Base-by-base conservation (phyloP, 192 early-diverging fungal genomes). In the Umbelopsis ramanniana region DNA sequence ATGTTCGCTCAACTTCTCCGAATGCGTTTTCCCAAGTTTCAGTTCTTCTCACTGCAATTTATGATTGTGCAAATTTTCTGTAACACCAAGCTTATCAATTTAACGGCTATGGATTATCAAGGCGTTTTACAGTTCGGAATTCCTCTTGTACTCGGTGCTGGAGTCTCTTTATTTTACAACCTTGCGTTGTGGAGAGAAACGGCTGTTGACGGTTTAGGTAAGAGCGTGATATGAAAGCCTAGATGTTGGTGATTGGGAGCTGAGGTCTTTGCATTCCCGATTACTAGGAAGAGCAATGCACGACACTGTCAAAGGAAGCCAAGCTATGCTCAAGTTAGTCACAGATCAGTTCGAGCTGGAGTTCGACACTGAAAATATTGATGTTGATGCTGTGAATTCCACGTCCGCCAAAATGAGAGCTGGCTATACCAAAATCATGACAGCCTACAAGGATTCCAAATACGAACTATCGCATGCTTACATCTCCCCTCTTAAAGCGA, bases 161-260 rank as follows among this genome's bases (percentile, higher is more conserved):
- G 43, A 2, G 71, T 86, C 24, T 79, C 79, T 33, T 52, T 84
- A 15, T 50, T 76, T n/a, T 75, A 81, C 68, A 84, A 81, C 15
- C 52, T 84, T 17, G 7, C 79, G 3, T 40, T 78, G 14, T 86
- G 85, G 85, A 83, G 81, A 19, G 85, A 86, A 29, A 81, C 85
- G 6, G 85, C 85, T 5, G 80, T 80, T 15, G 81, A 86, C 60
- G 83, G 85, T 0, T 70, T 86, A 10, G 83, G 83, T 78, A 81
- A 79, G 35, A 43, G 6, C 2, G 40, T 1, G 6, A 43, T 12
- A 43, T 12, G 1, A 12, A 7, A 6, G 40, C 40, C 38, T 43
- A 11, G 40, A 29, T 29, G 40, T 43, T 6, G 11, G 40, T 11
- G 6, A 1, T 4, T 43, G 40, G 11, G 40, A 43, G 11, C 40